These are phyloP conservation scores for Eurotiales sp. DNA, from an alignment of 2,329 filamentous ascomycete species.

Conservation along the genomic window DNA sequence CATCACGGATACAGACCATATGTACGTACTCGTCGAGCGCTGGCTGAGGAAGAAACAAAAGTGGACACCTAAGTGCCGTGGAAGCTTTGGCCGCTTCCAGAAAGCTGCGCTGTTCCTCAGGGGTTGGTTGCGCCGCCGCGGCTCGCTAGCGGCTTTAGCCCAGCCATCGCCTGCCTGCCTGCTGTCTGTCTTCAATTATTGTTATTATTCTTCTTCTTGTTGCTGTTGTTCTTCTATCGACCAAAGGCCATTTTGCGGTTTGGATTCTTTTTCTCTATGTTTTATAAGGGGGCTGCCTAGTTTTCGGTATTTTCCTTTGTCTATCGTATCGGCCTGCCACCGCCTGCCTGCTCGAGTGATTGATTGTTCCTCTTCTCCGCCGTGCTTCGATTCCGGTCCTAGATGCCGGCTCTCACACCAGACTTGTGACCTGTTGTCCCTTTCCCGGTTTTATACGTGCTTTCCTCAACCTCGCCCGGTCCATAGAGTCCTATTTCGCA, in stretches of 20 bases:
- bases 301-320: too few relatives aligned
- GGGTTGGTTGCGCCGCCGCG: constrained; percentile 27
- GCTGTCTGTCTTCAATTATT: constrained; percentile 11
- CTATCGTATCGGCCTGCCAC: constrained; percentile 12
- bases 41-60: neutral
- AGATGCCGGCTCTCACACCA: constrained; percentile 24
- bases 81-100: constrained; percentile 23
- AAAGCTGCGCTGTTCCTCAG: constrained; percentile 24
- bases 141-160: constrained; percentile 27
- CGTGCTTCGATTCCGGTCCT: constrained; percentile 20
- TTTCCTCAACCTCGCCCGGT: constrained; percentile 16
- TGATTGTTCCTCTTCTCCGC: neutral
- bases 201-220: constrained; percentile 1
- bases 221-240: too few relatives aligned
- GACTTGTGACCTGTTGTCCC: constrained; percentile 10
- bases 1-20: too few relatives aligned
- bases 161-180: constrained; percentile 19
- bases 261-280: constrained; percentile 12
- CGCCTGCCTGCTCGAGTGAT: too few relatives aligned
- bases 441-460: constrained; percentile 18
- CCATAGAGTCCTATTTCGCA: constrained; percentile 16
- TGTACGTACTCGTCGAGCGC: too few relatives aligned
- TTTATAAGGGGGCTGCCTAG: too few relatives aligned
- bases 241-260: constrained; percentile 8
- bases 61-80: constrained; percentile 2